A percentile compares a stretch with the other conserved stretches of the same genome.
Evolutionary conservation across 257 asterid species (phyloP).

Genomic region (Mentha longifolia): DNA sequence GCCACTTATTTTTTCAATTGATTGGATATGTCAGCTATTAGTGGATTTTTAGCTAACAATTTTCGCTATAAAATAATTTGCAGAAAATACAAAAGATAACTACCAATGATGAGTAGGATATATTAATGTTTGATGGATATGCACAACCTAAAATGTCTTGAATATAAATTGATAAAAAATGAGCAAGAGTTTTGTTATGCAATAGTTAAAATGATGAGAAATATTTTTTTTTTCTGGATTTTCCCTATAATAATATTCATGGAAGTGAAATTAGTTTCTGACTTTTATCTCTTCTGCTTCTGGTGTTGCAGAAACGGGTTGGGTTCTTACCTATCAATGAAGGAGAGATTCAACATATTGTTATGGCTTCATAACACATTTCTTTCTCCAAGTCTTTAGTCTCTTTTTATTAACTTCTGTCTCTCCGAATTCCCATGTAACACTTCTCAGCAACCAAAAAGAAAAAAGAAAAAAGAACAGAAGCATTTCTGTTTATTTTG

Average conservation of each 20-base stretch:
- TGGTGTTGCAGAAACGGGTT: conserved; percentile 73
- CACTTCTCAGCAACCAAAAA: conserved; percentile 35
- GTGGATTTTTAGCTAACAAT: not conserved
- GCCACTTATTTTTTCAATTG: no score
- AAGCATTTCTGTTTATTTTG: conserved; percentile 22
- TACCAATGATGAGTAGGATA: conserved; percentile 14
- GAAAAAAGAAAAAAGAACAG: not conserved
- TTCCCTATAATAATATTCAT: no score
- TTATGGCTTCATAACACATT: conserved; percentile 45
- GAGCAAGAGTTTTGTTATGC: no score
- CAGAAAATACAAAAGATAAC: not conserved
- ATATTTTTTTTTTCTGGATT: no score
- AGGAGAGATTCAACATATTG: conserved; percentile 67
- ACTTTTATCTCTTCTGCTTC: not conserved
- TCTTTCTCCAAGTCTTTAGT: not conserved
- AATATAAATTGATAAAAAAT: not conserved
- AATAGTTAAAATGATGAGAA: no score
- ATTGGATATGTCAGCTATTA: not conserved
- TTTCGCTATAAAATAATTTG: no score
- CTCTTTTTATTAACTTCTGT: not conserved
- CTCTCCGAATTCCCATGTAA: conserved; percentile 52
- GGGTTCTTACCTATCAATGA: conserved; percentile 74
- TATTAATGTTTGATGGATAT: not conserved
- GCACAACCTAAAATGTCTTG: not conserved
- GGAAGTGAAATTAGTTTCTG: not conserved